Evolutionary conservation across 2,329 filamentous ascomycete species (phyloP).

Genomic region (Alternaria gansuensis): DNA sequence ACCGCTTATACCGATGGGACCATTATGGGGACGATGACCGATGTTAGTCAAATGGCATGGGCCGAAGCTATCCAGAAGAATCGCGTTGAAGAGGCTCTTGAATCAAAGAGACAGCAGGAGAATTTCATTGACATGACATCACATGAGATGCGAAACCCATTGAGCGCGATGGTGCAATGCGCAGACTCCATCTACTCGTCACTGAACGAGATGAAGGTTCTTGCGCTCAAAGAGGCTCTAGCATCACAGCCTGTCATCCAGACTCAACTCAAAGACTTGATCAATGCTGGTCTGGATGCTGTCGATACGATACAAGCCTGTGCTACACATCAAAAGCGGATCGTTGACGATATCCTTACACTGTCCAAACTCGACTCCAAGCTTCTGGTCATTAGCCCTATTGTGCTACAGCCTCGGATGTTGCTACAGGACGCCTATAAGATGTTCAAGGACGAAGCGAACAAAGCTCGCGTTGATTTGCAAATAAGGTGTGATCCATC

Average conservation of each 20-base stretch:
- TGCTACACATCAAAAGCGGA: conserved; percentile 43
- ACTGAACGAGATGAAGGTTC: conserved; percentile 12
- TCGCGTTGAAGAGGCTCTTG: conserved; percentile 24
- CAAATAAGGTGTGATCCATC: conserved; percentile 23
- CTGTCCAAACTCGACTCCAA: conserved; percentile 35
- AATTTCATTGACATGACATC: conserved; percentile 40
- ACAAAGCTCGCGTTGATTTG: conserved; percentile 22
- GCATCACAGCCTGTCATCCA: conserved; percentile 3
- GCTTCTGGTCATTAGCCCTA: conserved; percentile 34
- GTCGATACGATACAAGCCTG: conserved; percentile 41
- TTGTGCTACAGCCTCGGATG: conserved; percentile 23
- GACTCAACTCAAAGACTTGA: conserved; percentile 14
- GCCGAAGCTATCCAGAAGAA: conserved; percentile 27
- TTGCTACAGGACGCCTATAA: conserved; percentile 32
- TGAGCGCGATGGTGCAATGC: conserved; percentile 42
- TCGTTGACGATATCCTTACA: conserved; percentile 38
- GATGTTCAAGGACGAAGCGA: conserved; percentile 37
- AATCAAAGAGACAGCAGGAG: conserved; percentile 35
- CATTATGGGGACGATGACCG: conserved; percentile 43
- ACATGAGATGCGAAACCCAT: conserved; percentile 42
- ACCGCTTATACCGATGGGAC: conserved; percentile 26
- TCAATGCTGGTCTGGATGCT: conserved; percentile 25
- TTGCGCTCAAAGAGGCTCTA: conserved; percentile 3
- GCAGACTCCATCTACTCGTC: conserved; percentile 32
- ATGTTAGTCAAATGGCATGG: conserved; percentile 50